Evolutionary conservation across 2,329 filamentous ascomycete species (phyloP).

Genomic region (Epichloe gansuensis): DNA sequence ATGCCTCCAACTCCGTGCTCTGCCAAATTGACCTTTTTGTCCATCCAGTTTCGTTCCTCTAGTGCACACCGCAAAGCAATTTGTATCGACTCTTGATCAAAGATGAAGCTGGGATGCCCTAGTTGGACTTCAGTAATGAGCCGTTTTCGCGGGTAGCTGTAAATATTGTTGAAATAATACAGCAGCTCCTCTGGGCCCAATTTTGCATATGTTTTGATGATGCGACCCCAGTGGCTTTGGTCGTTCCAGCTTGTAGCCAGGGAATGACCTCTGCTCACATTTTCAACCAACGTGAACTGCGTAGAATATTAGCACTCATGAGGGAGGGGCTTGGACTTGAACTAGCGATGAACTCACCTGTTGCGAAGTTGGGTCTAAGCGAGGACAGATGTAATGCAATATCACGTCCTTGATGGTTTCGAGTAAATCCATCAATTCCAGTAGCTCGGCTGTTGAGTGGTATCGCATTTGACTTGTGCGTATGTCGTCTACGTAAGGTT

Average conservation of each 20-base stretch:
- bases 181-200: constrained; percentile 37
- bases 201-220: constrained; percentile 35
- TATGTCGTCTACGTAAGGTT: constrained; percentile 26
- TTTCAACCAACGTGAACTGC: constrained; percentile 13
- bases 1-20: constrained; percentile 26
- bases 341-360: constrained; percentile 17
- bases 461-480: constrained; percentile 31
- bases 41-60: constrained; percentile 25
- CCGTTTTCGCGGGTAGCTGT: constrained; percentile 31
- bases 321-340: not conserved
- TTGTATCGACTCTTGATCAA: constrained; percentile 33
- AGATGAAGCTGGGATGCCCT: constrained; percentile 28
- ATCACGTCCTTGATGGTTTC: constrained; percentile 32
- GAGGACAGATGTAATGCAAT: constrained; percentile 32
- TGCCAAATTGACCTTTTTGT: constrained; percentile 18
- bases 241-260: constrained; percentile 23
- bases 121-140: constrained; percentile 30
- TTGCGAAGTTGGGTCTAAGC: constrained; percentile 24
- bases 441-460: constrained; percentile 29
- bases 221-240: constrained; percentile 24
- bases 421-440: constrained; percentile 33
- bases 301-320: constrained; percentile 2
- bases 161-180: constrained; percentile 33
- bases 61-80: constrained; percentile 24
- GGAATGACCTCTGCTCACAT: constrained; percentile 17